These are phyloP conservation scores for Rosellinia necatrix DNA, from an alignment of 2,329 filamentous ascomycete species.

Conservation along the genomic window DNA sequence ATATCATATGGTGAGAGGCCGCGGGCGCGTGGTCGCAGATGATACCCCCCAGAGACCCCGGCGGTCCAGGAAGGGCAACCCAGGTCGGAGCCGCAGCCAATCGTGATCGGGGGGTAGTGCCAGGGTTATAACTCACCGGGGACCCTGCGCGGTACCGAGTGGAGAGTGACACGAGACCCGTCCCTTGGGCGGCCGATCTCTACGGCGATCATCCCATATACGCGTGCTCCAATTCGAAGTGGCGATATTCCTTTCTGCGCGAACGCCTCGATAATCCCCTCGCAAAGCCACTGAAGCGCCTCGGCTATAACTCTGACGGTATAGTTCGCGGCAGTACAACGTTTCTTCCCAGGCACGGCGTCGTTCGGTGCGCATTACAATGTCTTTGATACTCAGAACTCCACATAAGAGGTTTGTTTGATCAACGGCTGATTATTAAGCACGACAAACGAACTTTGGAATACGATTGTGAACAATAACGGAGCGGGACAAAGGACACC, in stretches of 20 bases:
- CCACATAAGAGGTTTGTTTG: too few relatives aligned
- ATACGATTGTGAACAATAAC: too few relatives aligned
- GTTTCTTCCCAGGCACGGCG: too few relatives aligned
- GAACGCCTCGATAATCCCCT: neutral
- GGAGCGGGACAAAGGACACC: too few relatives aligned
- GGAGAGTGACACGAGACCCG: conserved; percentile 5
- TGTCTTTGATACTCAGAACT: neutral
- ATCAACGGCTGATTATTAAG: too few relatives aligned
- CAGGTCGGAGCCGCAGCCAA: conserved; percentile 2
- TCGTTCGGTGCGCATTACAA: too few relatives aligned
- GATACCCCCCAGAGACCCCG: conserved; percentile 4
- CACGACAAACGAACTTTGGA: too few relatives aligned
- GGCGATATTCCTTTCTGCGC: neutral
- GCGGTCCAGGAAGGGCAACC: conserved; percentile 3
- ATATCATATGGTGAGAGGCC: conserved; percentile 12
- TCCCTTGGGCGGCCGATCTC: too few relatives aligned
- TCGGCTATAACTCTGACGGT: too few relatives aligned
- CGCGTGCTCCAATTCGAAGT: neutral
- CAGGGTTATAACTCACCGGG: neutral
- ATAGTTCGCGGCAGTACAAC: too few relatives aligned
- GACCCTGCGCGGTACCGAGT: neutral
- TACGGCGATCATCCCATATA: conserved; percentile 5
- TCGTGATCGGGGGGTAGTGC: neutral
- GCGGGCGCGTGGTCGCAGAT: conserved; percentile 7
- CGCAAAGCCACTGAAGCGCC: neutral